Percentiles rank a stretch among this genome's conserved stretches.
Conservation (phyloP, 2,329 filamentous ascomycete species). For the Hypoxylon sp. region DNA sequence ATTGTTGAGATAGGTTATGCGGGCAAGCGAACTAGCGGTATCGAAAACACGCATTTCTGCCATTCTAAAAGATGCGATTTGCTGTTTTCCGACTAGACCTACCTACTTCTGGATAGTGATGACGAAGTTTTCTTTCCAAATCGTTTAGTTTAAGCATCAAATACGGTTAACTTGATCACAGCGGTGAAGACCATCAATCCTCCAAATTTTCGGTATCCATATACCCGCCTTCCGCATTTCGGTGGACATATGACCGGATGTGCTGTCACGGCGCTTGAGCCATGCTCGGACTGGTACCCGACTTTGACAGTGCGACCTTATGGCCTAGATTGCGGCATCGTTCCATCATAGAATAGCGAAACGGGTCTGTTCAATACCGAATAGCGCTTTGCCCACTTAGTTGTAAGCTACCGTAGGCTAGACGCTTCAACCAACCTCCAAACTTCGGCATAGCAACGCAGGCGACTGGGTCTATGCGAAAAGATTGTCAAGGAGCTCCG, state of each 20-base stretch:
- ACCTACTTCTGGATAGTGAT: slow-evolving; percentile 19
- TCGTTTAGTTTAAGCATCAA: slow-evolving; percentile 1
- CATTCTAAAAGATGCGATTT: slow-evolving; percentile 40
- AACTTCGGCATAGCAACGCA: slow-evolving; percentile 29
- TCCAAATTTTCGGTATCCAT: slow-evolving; percentile 5
- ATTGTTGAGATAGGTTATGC: slow-evolving; percentile 25
- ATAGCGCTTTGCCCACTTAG: slow-evolving; percentile 17
- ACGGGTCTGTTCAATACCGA: slow-evolving; percentile 33
- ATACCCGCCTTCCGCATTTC: slow-evolving; percentile 23
- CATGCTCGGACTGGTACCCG: slow-evolving; percentile 5
- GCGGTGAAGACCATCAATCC: slow-evolving; percentile 33
- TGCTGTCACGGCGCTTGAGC: slow-evolving; percentile 15
- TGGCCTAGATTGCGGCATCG: slow-evolving; percentile 25
- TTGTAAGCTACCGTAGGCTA: slow-evolving; percentile 31
- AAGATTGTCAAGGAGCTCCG: slow-evolving; percentile 27
- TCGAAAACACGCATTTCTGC: slow-evolving; percentile 45
- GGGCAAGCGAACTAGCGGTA: slow-evolving; percentile 32
- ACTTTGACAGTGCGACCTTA: slow-evolving; percentile 14
- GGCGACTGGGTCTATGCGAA: slow-evolving; percentile 26
- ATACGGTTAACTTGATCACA: slow-evolving; percentile 17
- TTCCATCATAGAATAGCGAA: slow-evolving; percentile 28
- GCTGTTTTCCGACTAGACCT: slow-evolving; percentile 39
- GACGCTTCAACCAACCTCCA: slow-evolving; percentile 23
- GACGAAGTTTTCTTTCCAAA: slow-evolving; percentile 21
- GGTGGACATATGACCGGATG: slow-evolving; percentile 23